Percentiles rank a stretch among this genome's conserved stretches.
phyloP scores from a whole-genome alignment of 139 green algal species.

The Picochlorum sp. region DNA sequence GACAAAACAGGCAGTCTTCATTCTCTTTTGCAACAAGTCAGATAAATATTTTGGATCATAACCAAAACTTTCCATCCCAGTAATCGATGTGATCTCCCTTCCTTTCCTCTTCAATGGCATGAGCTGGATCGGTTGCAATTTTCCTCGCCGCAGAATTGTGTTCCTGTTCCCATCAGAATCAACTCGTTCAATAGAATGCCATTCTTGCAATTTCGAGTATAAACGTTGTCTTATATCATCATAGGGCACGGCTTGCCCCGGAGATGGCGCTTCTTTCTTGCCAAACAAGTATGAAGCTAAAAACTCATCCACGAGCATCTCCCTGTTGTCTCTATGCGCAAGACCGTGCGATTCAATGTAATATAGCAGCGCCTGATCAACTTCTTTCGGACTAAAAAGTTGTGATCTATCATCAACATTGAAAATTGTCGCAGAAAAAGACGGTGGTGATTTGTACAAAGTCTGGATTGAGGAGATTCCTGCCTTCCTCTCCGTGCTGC shows the following conservation, averaged over 20 bases:
- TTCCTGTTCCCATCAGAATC: not conserved
- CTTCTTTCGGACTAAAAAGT: no score
- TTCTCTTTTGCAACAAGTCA: constrained; percentile 14
- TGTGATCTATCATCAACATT: no score
- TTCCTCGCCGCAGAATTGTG: constrained; percentile 22
- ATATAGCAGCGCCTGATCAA: no score
- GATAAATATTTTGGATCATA: constrained; percentile 9
- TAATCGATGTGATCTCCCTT: constrained; percentile 20
- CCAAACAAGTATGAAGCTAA: constrained; percentile 15
- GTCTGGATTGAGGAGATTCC: not conserved
- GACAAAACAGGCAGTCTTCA: constrained; percentile 19
- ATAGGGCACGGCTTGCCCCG: constrained; percentile 2
- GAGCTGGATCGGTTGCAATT: constrained; percentile 12
- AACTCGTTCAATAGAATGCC: constrained; percentile 14
- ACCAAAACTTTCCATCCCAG: constrained; percentile 27
- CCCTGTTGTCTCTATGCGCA: no score
- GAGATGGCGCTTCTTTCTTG: constrained; percentile 20
- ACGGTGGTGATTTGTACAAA: no score
- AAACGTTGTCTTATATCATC: constrained; percentile 6
- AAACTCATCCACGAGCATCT: constrained; percentile 5
- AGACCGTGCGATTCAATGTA: no score
- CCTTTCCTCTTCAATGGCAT: constrained; percentile 11
- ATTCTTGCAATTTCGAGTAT: constrained; percentile 21
- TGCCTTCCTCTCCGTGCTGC: no score
- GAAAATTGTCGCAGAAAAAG: no score